Base-by-base conservation (phyloP, 495 filamentous ascomycete genomes). In the Trichoderma erinaceum region DNA sequence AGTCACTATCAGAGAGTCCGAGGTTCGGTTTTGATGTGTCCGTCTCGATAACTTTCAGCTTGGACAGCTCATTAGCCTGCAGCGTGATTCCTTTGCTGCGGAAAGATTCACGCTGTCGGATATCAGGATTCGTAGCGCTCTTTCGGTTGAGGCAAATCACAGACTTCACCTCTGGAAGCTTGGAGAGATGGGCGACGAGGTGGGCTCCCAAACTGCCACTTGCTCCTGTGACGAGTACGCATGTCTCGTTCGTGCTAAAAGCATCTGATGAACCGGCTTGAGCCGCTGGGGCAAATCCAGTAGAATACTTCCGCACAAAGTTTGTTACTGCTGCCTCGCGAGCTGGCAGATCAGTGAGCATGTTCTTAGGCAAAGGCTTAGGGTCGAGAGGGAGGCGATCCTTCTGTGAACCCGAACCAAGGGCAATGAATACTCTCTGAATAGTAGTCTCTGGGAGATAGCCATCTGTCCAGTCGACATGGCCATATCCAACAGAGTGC, bases 201-300 rank as follows among this genome's bases (percentile, higher is more conserved):
- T 86, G 82, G 16, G 76, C 75, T 6, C 84, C 84, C 8, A 86
- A 64, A 67, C 81, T 82, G 0, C 84, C 84, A 0, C 82, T 82
- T 0, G 77, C 82, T 13, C 84, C 82, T 4, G 86, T 88, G 5
- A 88, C 71, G 16, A 88, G 67, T 1, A 88, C 73, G 63, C 63
- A 65, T 35, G 43, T 10, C 29, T 29, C 29, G 29, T 29, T 29
- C 4, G 29, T 29, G 29, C 29, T 29, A 1, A 4, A 29, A 29
- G 29, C 29, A 29, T 29, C 4, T 29, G 29, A 29, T 29, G 29
- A 1, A 29, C 29, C 29, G 29, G 29, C 4, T 4, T 29, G 29
- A 29, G 29, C 29, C 29, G 29, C 29, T 29, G 29, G 29, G 29
- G 29, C 29, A 29, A 29, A 29, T 1, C 29, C 29, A 29, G 1